Evolutionary conservation across 176 grass and related monocot genomes (phyloP).

Genomic region (Thinopyrum elongatum): DNA sequence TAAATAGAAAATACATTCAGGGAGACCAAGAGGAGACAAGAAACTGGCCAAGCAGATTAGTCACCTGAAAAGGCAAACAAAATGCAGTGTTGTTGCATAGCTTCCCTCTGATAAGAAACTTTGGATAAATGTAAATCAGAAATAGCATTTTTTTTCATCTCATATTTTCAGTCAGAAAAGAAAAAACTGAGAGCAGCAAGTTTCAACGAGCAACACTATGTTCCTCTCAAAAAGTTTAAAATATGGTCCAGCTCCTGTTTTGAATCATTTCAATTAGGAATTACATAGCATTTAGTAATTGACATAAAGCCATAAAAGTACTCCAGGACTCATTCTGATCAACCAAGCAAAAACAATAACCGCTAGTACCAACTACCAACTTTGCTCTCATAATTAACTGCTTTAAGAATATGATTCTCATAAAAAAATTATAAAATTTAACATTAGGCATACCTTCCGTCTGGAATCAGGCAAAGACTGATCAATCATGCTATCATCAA

Average conservation of each 20-base stretch:
- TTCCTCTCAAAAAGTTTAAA: neutral
- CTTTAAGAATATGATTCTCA: constrained; percentile 8
- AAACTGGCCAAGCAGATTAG: constrained; percentile 71
- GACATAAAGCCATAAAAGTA: neutral
- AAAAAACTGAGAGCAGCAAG: neutral
- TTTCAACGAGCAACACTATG: neutral
- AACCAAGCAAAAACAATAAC: constrained; percentile 18
- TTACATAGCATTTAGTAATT: neutral
- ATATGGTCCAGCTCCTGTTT: neutral
- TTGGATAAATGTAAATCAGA: neutral
- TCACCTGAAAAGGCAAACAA: constrained; percentile 59
- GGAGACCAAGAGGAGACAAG: constrained; percentile 68
- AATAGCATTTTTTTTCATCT: constrained; percentile 6
- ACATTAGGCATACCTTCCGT: constrained; percentile 59
- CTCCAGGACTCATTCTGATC: neutral
- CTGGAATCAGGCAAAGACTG: constrained; percentile 66
- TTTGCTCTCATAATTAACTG: neutral
- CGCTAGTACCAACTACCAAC: neutral
- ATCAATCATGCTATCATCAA: constrained; percentile 73
- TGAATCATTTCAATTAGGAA: constrained; percentile 24
- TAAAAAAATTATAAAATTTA: neutral
- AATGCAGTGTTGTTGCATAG: constrained; percentile 6
- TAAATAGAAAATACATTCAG: constrained; percentile 30
- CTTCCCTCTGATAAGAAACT: neutral
- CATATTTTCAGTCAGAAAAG: constrained; percentile 5